A percentile compares a stretch with the other conserved stretches of the same genome.
Conservation (phyloP, 768 basidiomycete species). For the Hebeloma cylindrosporum region DNA sequence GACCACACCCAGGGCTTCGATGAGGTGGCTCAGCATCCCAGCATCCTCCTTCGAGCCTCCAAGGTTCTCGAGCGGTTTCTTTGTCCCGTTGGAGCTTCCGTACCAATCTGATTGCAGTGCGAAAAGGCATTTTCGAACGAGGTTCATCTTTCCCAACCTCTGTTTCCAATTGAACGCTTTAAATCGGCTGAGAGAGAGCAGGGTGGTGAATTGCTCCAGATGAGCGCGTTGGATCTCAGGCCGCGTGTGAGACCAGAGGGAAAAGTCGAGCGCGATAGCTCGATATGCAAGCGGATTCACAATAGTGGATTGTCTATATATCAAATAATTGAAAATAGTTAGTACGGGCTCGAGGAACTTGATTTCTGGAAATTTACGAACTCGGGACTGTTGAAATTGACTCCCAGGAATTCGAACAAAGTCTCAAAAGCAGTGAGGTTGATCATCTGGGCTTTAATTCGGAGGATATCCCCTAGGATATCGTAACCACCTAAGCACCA, state of each 20-base stretch:
- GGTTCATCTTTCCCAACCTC: constrained; percentile 63
- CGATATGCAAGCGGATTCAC: constrained; percentile 81
- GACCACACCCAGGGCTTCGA: constrained; percentile 60
- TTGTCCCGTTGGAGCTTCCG: constrained; percentile 4
- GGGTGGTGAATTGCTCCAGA: constrained; percentile 77
- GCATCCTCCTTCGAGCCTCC: not conserved
- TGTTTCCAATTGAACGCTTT: constrained; percentile 76
- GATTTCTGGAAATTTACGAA: constrained; percentile 35
- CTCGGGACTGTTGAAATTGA: constrained; percentile 83
- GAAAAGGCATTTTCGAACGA: constrained; percentile 78
- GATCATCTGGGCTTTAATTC: constrained; percentile 70
- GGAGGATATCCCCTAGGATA: constrained; percentile 71
- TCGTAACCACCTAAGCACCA: constrained; percentile 78
- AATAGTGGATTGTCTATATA: constrained; percentile 71
- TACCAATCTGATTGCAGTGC: constrained; percentile 83
- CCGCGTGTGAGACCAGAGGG: constrained; percentile 75
- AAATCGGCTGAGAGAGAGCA: constrained; percentile 71
- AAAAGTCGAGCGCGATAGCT: constrained; percentile 84
- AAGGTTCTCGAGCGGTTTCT: not conserved
- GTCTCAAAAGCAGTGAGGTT: constrained; percentile 81
- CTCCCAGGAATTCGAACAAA: constrained; percentile 81
- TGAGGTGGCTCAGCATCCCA: constrained; percentile 49
- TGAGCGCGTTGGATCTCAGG: constrained; percentile 76
- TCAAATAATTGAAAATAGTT: not conserved
- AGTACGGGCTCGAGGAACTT: not conserved